These are phyloP conservation scores for Candida xiaguanensis DNA, from an alignment of 805 yeast species.

Conservation along the genomic window DNA sequence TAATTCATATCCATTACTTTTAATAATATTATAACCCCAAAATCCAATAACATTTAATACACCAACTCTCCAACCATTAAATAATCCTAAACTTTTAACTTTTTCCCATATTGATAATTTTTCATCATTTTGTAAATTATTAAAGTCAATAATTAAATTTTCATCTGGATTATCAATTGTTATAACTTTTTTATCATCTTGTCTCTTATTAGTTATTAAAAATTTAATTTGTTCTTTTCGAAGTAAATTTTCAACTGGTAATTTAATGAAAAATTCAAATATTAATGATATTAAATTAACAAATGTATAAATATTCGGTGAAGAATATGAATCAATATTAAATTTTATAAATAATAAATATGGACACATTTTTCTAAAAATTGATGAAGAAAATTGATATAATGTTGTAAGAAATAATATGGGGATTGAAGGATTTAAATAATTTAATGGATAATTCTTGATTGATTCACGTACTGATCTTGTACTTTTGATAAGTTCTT, in stretches of 20 bases:
- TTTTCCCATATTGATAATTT: slow-evolving; percentile 36
- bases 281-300: slow-evolving; percentile 59
- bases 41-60: slow-evolving; percentile 73
- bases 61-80: slow-evolving; percentile 93
- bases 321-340: slow-evolving; percentile 63
- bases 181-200: slow-evolving; percentile 35
- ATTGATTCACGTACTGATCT: slow-evolving; percentile 74
- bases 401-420: slow-evolving; percentile 48
- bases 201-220: slow-evolving; percentile 42
- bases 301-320: slow-evolving; percentile 58
- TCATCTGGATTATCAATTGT: slow-evolving; percentile 42
- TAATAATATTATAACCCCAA: slow-evolving; percentile 70
- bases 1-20: slow-evolving; percentile 42
- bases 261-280: slow-evolving; percentile 64
- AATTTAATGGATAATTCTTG: slow-evolving; percentile 51
- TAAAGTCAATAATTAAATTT: slow-evolving; percentile 53
- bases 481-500: slow-evolving; percentile 16
- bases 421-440: slow-evolving; percentile 52
- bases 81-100: slow-evolving; percentile 35
- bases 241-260: slow-evolving; percentile 85
- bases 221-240: slow-evolving; percentile 79
- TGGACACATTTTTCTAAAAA: slow-evolving; percentile 66
- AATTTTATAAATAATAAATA: slow-evolving; percentile 54
- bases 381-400: slow-evolving; percentile 55
- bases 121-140: slow-evolving; percentile 26